phyloP scores from a whole-genome alignment of 1,284 basidiomycete species.

The Puccinia coronata region DNA sequence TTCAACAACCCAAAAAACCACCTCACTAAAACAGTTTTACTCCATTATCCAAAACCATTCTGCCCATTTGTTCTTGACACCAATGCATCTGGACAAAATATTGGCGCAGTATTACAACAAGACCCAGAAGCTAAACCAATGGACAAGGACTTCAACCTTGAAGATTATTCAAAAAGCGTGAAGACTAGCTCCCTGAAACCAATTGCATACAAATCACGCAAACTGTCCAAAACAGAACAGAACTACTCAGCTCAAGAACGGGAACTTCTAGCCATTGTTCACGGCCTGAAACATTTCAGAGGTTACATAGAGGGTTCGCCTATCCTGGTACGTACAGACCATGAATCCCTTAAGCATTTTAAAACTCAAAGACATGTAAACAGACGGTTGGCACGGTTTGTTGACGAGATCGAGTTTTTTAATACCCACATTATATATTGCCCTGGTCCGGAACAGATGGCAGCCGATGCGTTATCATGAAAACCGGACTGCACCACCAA shows the following conservation, averaged over 20 bases:
- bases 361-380: constrained; percentile 29
- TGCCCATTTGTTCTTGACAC: background rate
- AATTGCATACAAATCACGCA: constrained; percentile 10
- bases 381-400: background rate
- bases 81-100: constrained; percentile 10
- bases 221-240: constrained; percentile 14
- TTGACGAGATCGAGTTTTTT: too few species aligned
- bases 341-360: constrained; percentile 31
- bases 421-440: constrained; percentile 2
- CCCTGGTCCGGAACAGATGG: constrained; percentile 23
- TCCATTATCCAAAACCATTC: constrained; percentile 26
- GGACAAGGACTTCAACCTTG: background rate
- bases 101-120: constrained; percentile 39
- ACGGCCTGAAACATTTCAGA: constrained; percentile 20
- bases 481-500: background rate
- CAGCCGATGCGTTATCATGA: too few species aligned
- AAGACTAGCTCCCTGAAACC: background rate
- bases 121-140: background rate
- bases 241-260: too few species aligned
- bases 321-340: too few species aligned
- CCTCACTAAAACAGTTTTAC: background rate
- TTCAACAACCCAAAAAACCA: background rate
- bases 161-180: background rate
- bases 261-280: too few species aligned
- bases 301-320: constrained; percentile 27